Evolutionary conservation across 768 basidiomycete species (phyloP).

Genomic region (Boletus patriciae): DNA sequence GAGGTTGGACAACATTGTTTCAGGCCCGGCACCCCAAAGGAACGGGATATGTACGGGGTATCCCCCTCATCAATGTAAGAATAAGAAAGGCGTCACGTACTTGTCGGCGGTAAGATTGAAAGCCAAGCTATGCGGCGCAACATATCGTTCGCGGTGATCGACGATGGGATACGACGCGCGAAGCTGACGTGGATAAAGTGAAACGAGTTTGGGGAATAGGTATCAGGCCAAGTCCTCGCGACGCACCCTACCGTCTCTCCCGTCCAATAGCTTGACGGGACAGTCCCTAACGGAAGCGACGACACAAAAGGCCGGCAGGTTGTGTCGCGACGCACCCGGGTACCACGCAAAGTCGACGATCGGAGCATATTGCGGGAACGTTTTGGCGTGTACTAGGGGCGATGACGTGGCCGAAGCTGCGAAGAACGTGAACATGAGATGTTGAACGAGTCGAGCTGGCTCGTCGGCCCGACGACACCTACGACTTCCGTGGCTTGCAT

Average conservation of each 20-base stretch:
- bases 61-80: too few relatives aligned
- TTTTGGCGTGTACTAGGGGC: conserved; percentile 18
- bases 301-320: conserved; percentile 77
- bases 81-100: conserved; percentile 37
- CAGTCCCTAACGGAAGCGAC: conserved; percentile 80
- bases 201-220: too few relatives aligned
- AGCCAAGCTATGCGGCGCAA: conserved; percentile 81
- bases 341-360: conserved; percentile 86
- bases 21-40: too few relatives aligned
- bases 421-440: neutral
- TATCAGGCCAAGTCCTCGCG: neutral
- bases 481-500: neutral
- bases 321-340: conserved; percentile 61
- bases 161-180: conserved; percentile 91
- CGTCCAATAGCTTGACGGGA: conserved; percentile 86
- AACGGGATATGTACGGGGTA: neutral
- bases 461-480: neutral
- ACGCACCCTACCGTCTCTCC: conserved; percentile 67
- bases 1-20: neutral
- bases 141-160: conserved; percentile 88
- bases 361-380: conserved; percentile 59
- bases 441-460: neutral
- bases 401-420: neutral
- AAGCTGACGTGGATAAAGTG: conserved; percentile 47
- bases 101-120: conserved; percentile 70